Base-by-base conservation (phyloP, 176 grass and related monocot species). In the Aechmea fasciata region DNA sequence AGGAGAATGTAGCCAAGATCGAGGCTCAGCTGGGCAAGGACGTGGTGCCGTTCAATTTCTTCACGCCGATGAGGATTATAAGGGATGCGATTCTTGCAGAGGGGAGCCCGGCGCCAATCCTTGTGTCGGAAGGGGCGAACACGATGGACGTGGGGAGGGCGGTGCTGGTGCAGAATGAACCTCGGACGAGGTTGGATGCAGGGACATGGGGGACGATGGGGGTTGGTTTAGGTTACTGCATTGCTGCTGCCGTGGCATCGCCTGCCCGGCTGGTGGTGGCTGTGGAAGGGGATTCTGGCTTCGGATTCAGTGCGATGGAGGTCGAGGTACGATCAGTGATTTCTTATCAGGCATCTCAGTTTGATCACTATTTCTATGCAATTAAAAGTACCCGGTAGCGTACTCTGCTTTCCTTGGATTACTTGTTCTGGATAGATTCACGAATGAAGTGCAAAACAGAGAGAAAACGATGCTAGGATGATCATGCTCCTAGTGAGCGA, bases 201-300 rank as follows among this genome's bases (percentile, higher is more conserved):
- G 93, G 93, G 14, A 97, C 93, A 47, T 97, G 93, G 89, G 93
- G 93, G 3, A 97, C 93, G 7, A 97, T 97, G 89, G 93, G 86
- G 1, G 93, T 97, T 1, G 93, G 93, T 13, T 79, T 97, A 69
- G 93, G 93, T 23, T 97, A 90, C 76, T 97, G 93, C 73, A 78
- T 97, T 75, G 93, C 93, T 10, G 86, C 83, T 62, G 89, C 93
- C 48, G 82, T 90, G 55, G 81, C 93, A 48, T 82, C 79, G 51
- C 93, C 89, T 3, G 72, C 79, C 51, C 67, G 89, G 41, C 68
- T 97, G 1, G 86, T 97, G 15, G 93, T 97, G 81, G 93, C 93
- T 69, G 89, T 97, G 1, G 93, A 97, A 84, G 93, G 93, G 3
- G 93, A 97, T 70, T 97, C 93, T 64, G 93, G 84, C 59, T 97